Evolutionary conservation across 2,329 filamentous ascomycete genomes (phyloP).

Genomic region (Fusarium virguliforme): DNA sequence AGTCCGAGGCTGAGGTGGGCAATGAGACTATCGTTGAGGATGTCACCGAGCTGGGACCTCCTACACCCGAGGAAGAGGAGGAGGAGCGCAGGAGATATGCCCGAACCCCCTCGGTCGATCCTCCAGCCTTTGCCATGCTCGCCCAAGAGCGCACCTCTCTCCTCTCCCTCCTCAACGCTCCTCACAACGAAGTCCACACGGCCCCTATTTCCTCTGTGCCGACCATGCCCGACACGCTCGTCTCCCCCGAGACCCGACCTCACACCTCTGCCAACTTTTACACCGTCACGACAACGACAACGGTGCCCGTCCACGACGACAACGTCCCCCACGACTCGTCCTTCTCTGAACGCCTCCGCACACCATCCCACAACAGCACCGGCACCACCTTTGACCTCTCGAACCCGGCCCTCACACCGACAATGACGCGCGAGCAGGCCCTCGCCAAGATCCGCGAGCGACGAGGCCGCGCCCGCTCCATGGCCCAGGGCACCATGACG

Average conservation of each 20-base stretch:
- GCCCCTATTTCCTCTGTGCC: slow-evolving; percentile 59
- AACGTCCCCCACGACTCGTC: slow-evolving; percentile 57
- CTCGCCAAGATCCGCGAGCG: slow-evolving; percentile 82
- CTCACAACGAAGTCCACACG: slow-evolving; percentile 58
- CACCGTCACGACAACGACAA: slow-evolving; percentile 66
- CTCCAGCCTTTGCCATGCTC: slow-evolving; percentile 71
- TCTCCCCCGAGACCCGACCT: slow-evolving; percentile 56
- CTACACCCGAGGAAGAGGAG: slow-evolving; percentile 55
- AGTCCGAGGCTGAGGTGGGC: slow-evolving; percentile 20
- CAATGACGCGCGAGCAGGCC: slow-evolving; percentile 81
- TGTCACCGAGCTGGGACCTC: slow-evolving; percentile 50
- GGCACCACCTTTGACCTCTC: slow-evolving; percentile 65
- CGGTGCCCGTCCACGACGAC: slow-evolving; percentile 67
- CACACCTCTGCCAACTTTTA: slow-evolving; percentile 66
- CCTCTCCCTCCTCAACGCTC: slow-evolving; percentile 73
- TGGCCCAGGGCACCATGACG: slow-evolving; percentile 75
- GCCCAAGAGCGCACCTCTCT: slow-evolving; percentile 71
- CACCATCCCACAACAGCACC: slow-evolving; percentile 60
- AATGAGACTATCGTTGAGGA: slow-evolving; percentile 43
- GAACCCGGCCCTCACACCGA: slow-evolving; percentile 74
- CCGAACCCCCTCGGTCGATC: slow-evolving; percentile 75
- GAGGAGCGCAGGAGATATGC: slow-evolving; percentile 63
- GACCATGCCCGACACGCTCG: slow-evolving; percentile 51
- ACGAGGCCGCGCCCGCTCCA: slow-evolving; percentile 78
- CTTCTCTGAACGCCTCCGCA: slow-evolving; percentile 64